These are phyloP conservation scores for Knufia fluminis DNA, from an alignment of 2,329 filamentous ascomycete genomes.

Conservation along the genomic window DNA sequence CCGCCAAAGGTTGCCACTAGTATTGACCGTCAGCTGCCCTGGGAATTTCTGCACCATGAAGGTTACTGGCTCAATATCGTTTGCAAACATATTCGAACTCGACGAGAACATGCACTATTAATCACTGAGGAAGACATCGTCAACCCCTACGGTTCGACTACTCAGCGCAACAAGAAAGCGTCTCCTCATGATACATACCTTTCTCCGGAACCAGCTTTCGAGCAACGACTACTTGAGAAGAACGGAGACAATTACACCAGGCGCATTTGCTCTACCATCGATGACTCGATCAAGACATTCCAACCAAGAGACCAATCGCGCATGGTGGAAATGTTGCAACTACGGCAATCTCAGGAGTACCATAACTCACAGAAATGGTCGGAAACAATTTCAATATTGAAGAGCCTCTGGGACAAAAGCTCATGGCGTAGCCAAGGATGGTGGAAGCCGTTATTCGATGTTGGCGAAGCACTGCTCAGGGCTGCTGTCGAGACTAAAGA, in stretches of 20 bases:
- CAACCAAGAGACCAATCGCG: conserved; percentile 43
- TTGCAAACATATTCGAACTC: conserved; percentile 41
- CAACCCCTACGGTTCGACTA: conserved; percentile 29
- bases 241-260: conserved; percentile 43
- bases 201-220: conserved; percentile 49
- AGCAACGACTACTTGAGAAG: conserved; percentile 38
- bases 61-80: conserved; percentile 53
- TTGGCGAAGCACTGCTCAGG: conserved; percentile 46
- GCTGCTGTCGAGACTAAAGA: conserved; percentile 41
- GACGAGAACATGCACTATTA: conserved; percentile 43
- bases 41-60: conserved; percentile 52
- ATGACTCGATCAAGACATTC: conserved; percentile 43
- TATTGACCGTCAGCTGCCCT: conserved; percentile 45
- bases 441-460: conserved; percentile 47
- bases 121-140: conserved; percentile 51
- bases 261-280: conserved; percentile 41
- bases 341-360: conserved; percentile 48
- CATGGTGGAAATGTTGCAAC: conserved; percentile 44
- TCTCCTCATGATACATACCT: conserved; percentile 52
- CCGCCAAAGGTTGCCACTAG: conserved; percentile 22
- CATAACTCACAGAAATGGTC: conserved; percentile 41
- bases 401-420: conserved; percentile 46
- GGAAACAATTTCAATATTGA: conserved; percentile 43
- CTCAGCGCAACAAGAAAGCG: conserved; percentile 45
- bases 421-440: conserved; percentile 54